Conservation (phyloP, 2,329 filamentous ascomycete genomes). For the Paecilomyces sp. region DNA sequence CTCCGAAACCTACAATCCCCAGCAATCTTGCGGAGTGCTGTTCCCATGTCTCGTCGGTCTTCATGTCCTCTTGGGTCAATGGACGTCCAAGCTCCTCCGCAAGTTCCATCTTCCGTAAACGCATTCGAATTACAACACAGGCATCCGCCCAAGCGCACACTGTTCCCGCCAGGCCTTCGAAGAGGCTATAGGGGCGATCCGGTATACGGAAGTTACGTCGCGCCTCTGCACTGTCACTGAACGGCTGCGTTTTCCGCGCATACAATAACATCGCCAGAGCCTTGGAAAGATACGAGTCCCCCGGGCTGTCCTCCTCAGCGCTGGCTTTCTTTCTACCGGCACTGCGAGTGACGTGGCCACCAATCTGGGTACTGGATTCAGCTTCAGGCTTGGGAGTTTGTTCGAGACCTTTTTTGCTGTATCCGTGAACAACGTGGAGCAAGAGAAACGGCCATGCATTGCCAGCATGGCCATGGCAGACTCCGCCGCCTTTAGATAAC, state of each 20-base stretch:
- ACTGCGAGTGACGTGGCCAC: neutral
- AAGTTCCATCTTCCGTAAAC: slow-evolving; percentile 26
- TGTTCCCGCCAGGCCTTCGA: slow-evolving; percentile 33
- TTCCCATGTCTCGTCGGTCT: slow-evolving; percentile 14
- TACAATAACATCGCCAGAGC: slow-evolving; percentile 31
- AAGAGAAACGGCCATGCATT: slow-evolving; percentile 34
- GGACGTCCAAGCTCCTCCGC: slow-evolving; percentile 1
- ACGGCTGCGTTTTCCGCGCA: slow-evolving; percentile 30
- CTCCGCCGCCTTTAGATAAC: slow-evolving; percentile 32
- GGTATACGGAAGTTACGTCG: slow-evolving; percentile 30
- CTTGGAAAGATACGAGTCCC: slow-evolving; percentile 31
- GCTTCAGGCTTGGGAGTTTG: slow-evolving; percentile 10
- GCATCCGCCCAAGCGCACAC: slow-evolving; percentile 36
- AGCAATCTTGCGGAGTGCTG: slow-evolving; percentile 14
- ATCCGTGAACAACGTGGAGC: slow-evolving; percentile 30
- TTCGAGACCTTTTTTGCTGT: slow-evolving; percentile 15
- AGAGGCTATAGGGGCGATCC: slow-evolving; percentile 32
- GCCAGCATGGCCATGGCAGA: slow-evolving; percentile 36
- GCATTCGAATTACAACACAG: slow-evolving; percentile 25
- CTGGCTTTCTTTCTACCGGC: slow-evolving; percentile 3
- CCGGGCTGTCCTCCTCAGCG: slow-evolving; percentile 12
- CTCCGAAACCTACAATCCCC: slow-evolving; percentile 23
- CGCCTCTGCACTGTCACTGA: slow-evolving; percentile 11
- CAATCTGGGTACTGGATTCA: neutral
- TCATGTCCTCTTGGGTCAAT: slow-evolving; percentile 1